Base-by-base conservation (phyloP, 1,139 yeast species). In the Nadsonia commutata region DNA sequence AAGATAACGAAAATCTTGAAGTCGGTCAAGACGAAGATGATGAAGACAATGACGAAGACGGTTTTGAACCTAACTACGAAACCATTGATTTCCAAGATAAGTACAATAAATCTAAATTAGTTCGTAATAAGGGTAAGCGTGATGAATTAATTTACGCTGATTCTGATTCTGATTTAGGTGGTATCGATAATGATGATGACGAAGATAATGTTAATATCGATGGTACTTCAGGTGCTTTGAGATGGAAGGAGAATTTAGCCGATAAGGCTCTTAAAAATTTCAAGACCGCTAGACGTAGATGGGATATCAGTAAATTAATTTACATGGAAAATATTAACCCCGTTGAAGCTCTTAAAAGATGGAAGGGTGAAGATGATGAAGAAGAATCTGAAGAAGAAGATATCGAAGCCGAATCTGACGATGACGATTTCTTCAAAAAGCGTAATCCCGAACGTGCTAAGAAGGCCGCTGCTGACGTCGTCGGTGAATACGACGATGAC, bases 231-330 rank as follows among this genome's bases (percentile, higher is more conserved):
- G 33, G 33, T 55, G 71, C 46, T 45, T 60, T 48, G 51, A 60
- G 57, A 44, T 71, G 63, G 70, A 67, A 57, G 60, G 66, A 49
- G 46, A 59, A 56, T 55, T 63, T 33, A 52, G 49, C 55, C 22
- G 55, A 44, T 38, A 46, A 65, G 22, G 67, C 68, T 2, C 40
- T 52, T 7, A 42, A 45, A 3, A 51, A 49, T 39, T 56, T 51
- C 46, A 43, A 48, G 27, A 48, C 51, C 38, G 42, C 53, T 20
- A 50, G 53, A 54, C 65, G 61, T 60, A 75, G 68, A 64, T 83
- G 94, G 88, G 83, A 90, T 58, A 75, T 90, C 48, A 78, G 81
- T 54, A 84, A 82, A 56, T 65, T 90, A 45, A 65, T 90, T 9
- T 90, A 90, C 58, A 70, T 81, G 74, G 76, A 78, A 45, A 81